Base-by-base conservation (phyloP, 75 land plant species). In the Picea sitchensis region DNA sequence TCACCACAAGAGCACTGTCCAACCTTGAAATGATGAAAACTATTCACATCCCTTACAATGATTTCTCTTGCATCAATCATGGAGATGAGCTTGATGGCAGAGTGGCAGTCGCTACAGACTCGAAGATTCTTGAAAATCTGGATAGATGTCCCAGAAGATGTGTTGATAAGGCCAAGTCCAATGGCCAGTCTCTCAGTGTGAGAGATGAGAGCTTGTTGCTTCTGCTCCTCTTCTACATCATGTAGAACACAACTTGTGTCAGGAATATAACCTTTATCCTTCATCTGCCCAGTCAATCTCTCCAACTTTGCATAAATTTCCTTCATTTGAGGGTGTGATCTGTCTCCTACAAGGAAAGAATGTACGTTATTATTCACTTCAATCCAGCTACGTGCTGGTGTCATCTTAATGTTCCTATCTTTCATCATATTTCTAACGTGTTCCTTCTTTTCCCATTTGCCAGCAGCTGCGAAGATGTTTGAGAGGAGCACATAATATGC, bases 31-130 rank as follows among this genome's bases (percentile, higher is more conserved):
- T 18, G 20, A 23, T 62, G 64, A 62, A 62, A 23, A 62, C 0
- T 20, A 23, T 62, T 20, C 21, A 23, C 23, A 62, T 62, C 64
- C 64, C 23, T 62, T 62, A 62, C 64, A 23, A 17, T 21, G 23
- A 62, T 62, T 18, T 20, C 64, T 62, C 64, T 62, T 62, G 64
- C 64, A 20, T 62, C 23, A 23, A 18, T 18, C 23, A 20, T 62
- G 21, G 64, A 62, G 64, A 62, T 21, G 23, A 62, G 20, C 64
- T 62, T 62, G 21, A 62, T 62, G 64, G 64, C 64, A 62, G 64
- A 18, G 23, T 62, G 64, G 64, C 64, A 62, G 23, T 62, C 64
- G 20, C 20, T 21, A 9, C 64, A 62, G 20, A 62, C 23, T 62
- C 21, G 20, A 23, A 20, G 64, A 62, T 62, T 62, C 21, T 62